Evolutionary conservation across 495 filamentous ascomycete species (phyloP).

Genomic region (Penicillium psychrofluorescens): DNA sequence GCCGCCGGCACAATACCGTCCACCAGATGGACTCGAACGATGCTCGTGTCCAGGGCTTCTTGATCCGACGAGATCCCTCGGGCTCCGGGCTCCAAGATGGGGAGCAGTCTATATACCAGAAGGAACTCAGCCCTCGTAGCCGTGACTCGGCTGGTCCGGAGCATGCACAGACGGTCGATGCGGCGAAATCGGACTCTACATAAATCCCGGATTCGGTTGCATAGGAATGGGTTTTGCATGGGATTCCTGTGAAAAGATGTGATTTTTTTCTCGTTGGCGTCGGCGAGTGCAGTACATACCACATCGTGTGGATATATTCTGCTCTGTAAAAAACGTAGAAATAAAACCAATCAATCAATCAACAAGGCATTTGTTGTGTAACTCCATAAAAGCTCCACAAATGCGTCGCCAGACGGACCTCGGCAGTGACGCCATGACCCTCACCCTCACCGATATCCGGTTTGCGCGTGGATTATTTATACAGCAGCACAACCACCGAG

Average conservation of each 20-base stretch:
- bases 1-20: conserved; percentile 43
- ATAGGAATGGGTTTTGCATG: neutral
- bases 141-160: neutral
- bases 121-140: conserved; percentile 21
- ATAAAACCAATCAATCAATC: too few species aligned
- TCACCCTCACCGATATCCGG: conserved; percentile 7
- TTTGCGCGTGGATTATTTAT: neutral
- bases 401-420: conserved; percentile 6
- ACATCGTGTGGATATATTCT: too few species aligned
- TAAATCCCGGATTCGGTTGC: neutral
- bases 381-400: neutral
- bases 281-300: too few species aligned
- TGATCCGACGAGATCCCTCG: conserved; percentile 56
- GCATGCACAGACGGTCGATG: neutral
- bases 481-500: neutral
- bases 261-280: neutral
- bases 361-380: too few species aligned
- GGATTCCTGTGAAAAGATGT: neutral
- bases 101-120: conserved; percentile 31
- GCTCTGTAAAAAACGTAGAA: too few species aligned
- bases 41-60: conserved; percentile 64
- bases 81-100: conserved; percentile 38
- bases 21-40: conserved; percentile 42
- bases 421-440: conserved; percentile 10
- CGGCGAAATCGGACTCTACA: neutral